Percentiles rank a stretch among this genome's conserved stretches.
Conservation (phyloP, 768 basidiomycete species). For the Leucocoprinus birnbaumii region DNA sequence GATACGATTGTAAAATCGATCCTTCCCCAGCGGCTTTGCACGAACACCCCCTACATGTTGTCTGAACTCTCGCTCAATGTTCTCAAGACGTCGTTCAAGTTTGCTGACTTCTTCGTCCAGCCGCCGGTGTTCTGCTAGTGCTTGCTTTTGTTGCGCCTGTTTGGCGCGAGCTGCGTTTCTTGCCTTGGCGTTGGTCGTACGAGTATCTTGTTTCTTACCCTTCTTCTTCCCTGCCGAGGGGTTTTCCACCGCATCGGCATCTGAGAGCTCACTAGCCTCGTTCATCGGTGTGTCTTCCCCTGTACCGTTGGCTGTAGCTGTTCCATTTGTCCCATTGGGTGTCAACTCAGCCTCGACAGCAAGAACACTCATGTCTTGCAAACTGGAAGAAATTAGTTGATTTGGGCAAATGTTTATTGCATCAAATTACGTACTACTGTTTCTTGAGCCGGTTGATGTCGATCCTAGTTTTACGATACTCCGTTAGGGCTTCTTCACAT, state of each 20-base stretch:
- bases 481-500: conserved; percentile 87
- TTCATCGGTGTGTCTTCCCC: conserved; percentile 61
- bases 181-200: conserved; percentile 67
- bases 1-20: conserved; percentile 91
- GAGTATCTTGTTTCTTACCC: conserved; percentile 19
- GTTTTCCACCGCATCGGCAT: conserved; percentile 63
- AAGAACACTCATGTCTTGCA: conserved; percentile 73
- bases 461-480: conserved; percentile 91
- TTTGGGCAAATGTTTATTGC: neutral
- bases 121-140: conserved; percentile 77
- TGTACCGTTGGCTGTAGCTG: conserved; percentile 40
- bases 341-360: conserved; percentile 54
- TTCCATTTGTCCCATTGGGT: conserved; percentile 35
- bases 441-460: conserved; percentile 91
- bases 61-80: conserved; percentile 92
- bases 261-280: conserved; percentile 73
- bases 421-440: conserved; percentile 64
- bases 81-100: conserved; percentile 75
- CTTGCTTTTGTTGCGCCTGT: conserved; percentile 77
- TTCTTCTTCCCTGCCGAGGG: conserved; percentile 51
- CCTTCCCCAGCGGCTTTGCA: conserved; percentile 85
- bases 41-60: conserved; percentile 83
- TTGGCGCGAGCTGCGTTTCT: conserved; percentile 77
- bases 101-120: conserved; percentile 88
- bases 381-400: conserved; percentile 33